Evolutionary conservation across 129 eudicot species (phyloP).

Genomic region (Flaveria sonorensis): DNA sequence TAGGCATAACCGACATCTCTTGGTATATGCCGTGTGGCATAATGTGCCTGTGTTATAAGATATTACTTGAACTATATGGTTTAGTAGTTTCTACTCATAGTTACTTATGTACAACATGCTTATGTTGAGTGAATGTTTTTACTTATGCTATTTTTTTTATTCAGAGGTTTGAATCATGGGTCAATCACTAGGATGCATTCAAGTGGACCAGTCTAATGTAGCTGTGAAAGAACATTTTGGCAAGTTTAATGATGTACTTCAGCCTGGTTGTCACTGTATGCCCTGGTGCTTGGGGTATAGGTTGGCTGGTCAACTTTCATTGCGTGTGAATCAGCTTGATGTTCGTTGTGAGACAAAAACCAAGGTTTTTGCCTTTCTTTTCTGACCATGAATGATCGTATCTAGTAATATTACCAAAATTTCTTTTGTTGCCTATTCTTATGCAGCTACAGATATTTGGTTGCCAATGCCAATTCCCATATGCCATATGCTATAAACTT

Average conservation of each 20-base stretch:
- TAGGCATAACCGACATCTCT: slow-evolving; percentile 3
- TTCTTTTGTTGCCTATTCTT: neutral
- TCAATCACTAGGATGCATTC: slow-evolving; percentile 60
- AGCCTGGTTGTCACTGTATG: slow-evolving; percentile 75
- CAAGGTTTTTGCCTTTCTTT: slow-evolving; percentile 45
- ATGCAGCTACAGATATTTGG: neutral
- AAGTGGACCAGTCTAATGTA: slow-evolving; percentile 67
- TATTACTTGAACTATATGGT: neutral
- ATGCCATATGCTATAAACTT: neutral
- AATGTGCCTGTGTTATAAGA: neutral
- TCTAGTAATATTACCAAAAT: neutral
- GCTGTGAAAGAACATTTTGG: slow-evolving; percentile 73
- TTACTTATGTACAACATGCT: neutral
- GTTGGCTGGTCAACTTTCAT: slow-evolving; percentile 55
- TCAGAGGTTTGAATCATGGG: slow-evolving; percentile 52
- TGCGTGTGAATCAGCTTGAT: slow-evolving; percentile 73
- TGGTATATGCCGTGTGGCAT: slow-evolving; percentile 9
- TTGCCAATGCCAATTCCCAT: neutral
- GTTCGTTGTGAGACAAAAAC: slow-evolving; percentile 85
- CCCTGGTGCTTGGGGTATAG: slow-evolving; percentile 72
- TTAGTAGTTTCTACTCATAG: slow-evolving; percentile 13
- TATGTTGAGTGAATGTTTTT: neutral
- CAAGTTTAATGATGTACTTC: slow-evolving; percentile 51
- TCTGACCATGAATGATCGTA: neutral
- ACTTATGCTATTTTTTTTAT: neutral